Evolutionary conservation across 2,329 filamentous ascomycete genomes (phyloP).

Genomic region (Penicillium griseofulvum): DNA sequence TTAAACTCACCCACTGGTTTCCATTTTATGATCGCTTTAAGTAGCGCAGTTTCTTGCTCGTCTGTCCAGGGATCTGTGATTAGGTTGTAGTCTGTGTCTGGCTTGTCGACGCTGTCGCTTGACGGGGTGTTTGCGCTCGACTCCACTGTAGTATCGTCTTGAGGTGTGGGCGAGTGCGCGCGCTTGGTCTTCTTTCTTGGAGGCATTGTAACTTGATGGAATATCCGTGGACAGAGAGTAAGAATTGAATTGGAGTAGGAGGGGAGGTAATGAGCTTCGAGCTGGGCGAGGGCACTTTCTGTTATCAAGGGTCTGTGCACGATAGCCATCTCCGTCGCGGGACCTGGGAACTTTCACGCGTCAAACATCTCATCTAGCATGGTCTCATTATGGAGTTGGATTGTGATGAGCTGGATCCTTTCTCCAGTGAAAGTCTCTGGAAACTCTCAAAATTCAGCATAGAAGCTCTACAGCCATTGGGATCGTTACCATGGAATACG

Average conservation of each 20-base stretch:
- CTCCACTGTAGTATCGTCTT: constrained; percentile 27
- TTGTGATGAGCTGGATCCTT: constrained; percentile 30
- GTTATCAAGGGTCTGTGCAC: constrained; percentile 28
- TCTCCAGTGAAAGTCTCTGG: constrained; percentile 38
- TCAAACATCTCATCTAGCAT: constrained; percentile 14
- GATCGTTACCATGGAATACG: constrained; percentile 36
- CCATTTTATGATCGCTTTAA: constrained; percentile 90
- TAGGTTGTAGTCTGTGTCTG: constrained; percentile 46
- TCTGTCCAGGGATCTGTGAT: constrained; percentile 83
- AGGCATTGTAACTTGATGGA: constrained; percentile 31
- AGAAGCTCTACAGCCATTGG: constrained; percentile 37
- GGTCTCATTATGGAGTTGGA: constrained; percentile 34
- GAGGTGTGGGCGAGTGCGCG: constrained; percentile 29
- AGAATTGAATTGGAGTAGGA: background rate
- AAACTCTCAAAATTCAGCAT: constrained; percentile 39
- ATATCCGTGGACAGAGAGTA: background rate
- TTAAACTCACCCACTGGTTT: constrained; percentile 82
- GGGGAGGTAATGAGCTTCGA: constrained; percentile 1
- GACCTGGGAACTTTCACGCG: constrained; percentile 8
- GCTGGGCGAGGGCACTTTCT: constrained; percentile 11
- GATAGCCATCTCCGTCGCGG: constrained; percentile 21
- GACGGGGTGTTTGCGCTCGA: constrained; percentile 30
- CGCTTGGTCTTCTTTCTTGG: constrained; percentile 63
- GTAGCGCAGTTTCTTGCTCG: constrained; percentile 87
- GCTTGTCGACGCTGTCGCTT: constrained; percentile 31